Evolutionary conservation across 257 asterid genomes (phyloP).

Genomic region (Solanum boliviense): DNA sequence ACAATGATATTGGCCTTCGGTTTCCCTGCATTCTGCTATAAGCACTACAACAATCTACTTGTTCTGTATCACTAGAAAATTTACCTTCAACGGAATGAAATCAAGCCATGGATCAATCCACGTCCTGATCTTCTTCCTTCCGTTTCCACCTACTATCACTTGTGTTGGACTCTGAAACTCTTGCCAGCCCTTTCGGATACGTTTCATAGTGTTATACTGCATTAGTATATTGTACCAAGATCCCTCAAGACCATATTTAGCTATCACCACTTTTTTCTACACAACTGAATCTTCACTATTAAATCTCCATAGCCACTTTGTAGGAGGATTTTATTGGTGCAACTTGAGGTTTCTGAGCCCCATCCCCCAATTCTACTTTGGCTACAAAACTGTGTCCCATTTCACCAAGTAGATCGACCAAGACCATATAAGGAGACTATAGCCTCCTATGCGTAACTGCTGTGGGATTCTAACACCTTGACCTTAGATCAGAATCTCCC

Average conservation of each 20-base stretch:
- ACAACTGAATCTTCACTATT: not conserved
- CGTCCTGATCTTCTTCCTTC: not conserved
- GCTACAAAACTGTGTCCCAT: not conserved
- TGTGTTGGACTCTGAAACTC: not conserved
- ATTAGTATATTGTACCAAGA: not conserved
- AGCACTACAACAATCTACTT: not conserved
- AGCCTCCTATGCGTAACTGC: not conserved
- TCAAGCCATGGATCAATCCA: not conserved
- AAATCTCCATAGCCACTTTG: not conserved
- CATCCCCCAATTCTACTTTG: not conserved
- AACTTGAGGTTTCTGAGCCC: not conserved
- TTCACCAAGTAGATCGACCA: not conserved
- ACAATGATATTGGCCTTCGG: conserved; percentile 47
- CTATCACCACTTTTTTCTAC: not conserved
- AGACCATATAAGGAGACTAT: not conserved
- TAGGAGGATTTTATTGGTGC: not conserved
- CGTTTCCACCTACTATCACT: not conserved
- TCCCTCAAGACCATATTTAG: not conserved
- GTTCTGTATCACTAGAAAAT: not conserved
- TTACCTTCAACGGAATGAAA: not conserved
- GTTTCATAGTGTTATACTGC: not conserved
- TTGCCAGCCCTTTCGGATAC: not conserved
- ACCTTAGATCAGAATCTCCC: not conserved
- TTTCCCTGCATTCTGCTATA: not conserved
- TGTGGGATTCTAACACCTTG: not conserved